Evolutionary conservation across 805 yeast genomes (phyloP).

Genomic region (Teunomyces pallodes): DNA sequence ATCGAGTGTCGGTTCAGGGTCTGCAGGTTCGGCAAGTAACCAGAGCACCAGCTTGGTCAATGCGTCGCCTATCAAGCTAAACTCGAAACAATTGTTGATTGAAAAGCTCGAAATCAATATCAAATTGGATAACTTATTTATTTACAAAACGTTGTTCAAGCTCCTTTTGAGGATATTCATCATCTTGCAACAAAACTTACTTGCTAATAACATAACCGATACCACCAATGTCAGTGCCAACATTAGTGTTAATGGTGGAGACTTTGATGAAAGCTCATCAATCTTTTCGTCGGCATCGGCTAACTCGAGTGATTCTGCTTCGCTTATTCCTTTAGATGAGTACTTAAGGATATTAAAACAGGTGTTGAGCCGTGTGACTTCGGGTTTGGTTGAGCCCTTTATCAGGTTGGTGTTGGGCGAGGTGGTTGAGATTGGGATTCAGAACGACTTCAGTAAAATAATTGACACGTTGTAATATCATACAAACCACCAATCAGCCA

Average conservation of each 20-base stretch:
- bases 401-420: conserved; percentile 24
- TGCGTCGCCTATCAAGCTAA: conserved; percentile 39
- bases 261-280: conserved; percentile 29
- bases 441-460: conserved; percentile 28
- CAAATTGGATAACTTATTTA: conserved; percentile 37
- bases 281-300: conserved; percentile 33
- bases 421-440: conserved; percentile 30
- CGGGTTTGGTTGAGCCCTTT: conserved; percentile 42
- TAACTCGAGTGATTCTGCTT: conserved; percentile 20
- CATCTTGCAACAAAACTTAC: conserved; percentile 25
- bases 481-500: conserved; percentile 36
- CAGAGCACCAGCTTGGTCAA: conserved; percentile 10
- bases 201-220: conserved; percentile 7
- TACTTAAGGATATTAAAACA: conserved; percentile 27
- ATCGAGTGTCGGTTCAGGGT: not conserved
- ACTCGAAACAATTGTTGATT: conserved; percentile 38
- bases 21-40: not conserved
- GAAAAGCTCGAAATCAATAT: conserved; percentile 45
- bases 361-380: conserved; percentile 25
- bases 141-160: conserved; percentile 33
- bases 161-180: conserved; percentile 26
- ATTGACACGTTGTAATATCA: conserved; percentile 18
- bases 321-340: conserved; percentile 28
- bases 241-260: conserved; percentile 1
- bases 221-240: conserved; percentile 1